Conservation (phyloP, 2,329 filamentous ascomycete species). For the Plectosphaerella plurivora region DNA sequence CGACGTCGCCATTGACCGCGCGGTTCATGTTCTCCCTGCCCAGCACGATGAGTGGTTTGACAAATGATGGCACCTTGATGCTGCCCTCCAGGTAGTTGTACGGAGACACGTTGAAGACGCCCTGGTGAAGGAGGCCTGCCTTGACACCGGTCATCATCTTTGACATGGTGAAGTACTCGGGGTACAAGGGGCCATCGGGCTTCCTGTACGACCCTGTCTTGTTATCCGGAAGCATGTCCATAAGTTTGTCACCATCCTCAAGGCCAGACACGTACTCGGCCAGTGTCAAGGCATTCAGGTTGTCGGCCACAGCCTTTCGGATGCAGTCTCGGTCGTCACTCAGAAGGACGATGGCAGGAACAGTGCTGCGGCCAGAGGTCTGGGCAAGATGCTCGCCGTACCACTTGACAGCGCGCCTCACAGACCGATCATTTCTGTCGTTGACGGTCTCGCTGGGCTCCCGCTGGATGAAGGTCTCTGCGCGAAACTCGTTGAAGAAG, state of each 20-base stretch:
- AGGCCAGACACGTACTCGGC: conserved; percentile 78
- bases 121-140: conserved; percentile 84
- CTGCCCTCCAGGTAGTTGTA: conserved; percentile 98
- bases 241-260: conserved; percentile 75
- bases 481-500: conserved; percentile 97
- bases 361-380: conserved; percentile 49
- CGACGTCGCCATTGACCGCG: conserved; percentile 84
- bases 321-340: conserved; percentile 90
- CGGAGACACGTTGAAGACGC: conserved; percentile 90
- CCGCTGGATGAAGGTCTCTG: conserved; percentile 82
- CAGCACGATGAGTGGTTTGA: conserved; percentile 80
- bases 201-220: conserved; percentile 64
- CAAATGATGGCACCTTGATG: conserved; percentile 84
- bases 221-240: conserved; percentile 89
- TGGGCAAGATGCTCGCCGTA: conserved; percentile 76
- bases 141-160: conserved; percentile 94
- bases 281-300: conserved; percentile 64
- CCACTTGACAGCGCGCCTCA: conserved; percentile 83
- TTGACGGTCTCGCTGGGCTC: conserved; percentile 83
- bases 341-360: conserved; percentile 84
- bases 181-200: conserved; percentile 69
- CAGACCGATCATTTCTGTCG: conserved; percentile 90
- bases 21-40: conserved; percentile 96
- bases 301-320: conserved; percentile 72
- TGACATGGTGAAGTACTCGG: conserved; percentile 83